Conservation (phyloP, 1,139 yeast species). For the Taphrina betulina region DNA sequence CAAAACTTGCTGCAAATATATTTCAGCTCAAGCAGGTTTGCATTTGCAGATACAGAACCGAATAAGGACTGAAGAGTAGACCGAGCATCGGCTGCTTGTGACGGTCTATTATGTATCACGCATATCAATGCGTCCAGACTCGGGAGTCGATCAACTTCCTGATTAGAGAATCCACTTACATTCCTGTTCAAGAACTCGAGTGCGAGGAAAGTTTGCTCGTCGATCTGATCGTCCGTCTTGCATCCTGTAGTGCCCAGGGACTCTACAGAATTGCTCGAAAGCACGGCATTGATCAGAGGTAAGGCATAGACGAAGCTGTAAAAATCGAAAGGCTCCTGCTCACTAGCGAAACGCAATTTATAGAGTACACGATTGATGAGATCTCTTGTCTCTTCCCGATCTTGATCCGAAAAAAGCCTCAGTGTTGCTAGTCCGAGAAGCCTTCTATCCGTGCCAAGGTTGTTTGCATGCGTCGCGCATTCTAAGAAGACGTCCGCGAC, state of each 20-base stretch:
- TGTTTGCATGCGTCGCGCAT: constrained; percentile 45
- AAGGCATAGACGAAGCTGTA: constrained; percentile 68
- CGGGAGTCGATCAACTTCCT: constrained; percentile 64
- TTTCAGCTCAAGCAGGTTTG: constrained; percentile 58
- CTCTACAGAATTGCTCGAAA: constrained; percentile 34
- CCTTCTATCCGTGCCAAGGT: constrained; percentile 54
- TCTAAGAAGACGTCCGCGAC: constrained; percentile 42
- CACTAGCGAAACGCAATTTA: constrained; percentile 71
- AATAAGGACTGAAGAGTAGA: constrained; percentile 77
- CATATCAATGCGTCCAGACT: constrained; percentile 63
- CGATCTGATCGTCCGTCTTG: constrained; percentile 73
- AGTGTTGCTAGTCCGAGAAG: constrained; percentile 68
- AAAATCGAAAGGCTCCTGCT: constrained; percentile 68
- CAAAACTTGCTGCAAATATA: constrained; percentile 55
- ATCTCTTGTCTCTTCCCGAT: constrained; percentile 52
- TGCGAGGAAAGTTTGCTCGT: constrained; percentile 77
- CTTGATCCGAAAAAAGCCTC: constrained; percentile 49
- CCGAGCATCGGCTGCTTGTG: constrained; percentile 76
- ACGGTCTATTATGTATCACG: constrained; percentile 63
- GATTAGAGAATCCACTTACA: constrained; percentile 64
- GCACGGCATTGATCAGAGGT: constrained; percentile 64
- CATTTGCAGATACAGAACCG: constrained; percentile 67
- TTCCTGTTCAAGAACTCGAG: constrained; percentile 75
- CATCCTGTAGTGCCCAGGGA: constrained; percentile 59
- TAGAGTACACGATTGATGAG: constrained; percentile 67